Percentiles rank a stretch among this genome's conserved stretches.
phyloP scores from a whole-genome alignment of 2,329 filamentous ascomycete species.

The Sarocladium kiliense region DNA sequence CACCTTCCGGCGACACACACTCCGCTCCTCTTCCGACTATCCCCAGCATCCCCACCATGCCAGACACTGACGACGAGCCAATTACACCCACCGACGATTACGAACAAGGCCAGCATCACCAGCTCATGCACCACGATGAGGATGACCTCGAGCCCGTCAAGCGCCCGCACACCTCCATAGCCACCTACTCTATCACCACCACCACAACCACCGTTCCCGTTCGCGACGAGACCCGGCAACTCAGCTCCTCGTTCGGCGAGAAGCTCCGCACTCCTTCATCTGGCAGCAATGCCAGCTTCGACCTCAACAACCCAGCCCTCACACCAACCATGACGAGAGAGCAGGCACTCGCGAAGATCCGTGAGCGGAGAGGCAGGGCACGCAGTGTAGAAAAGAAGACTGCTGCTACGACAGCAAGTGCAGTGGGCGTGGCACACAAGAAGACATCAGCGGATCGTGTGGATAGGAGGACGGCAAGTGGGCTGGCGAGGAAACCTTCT shows the following conservation, averaged over 20 bases:
- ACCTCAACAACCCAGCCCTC: constrained; percentile 51
- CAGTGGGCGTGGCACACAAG: constrained; percentile 28
- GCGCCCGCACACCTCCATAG: constrained; percentile 41
- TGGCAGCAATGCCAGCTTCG: constrained; percentile 38
- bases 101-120: background rate
- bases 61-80: constrained; percentile 13
- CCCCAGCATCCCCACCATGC: constrained; percentile 35
- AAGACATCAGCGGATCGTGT: constrained; percentile 46
- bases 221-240: constrained; percentile 34
- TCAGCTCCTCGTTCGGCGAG: constrained; percentile 36
- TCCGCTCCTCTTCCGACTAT: constrained; percentile 31
- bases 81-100: constrained; percentile 10
- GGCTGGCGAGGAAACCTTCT: constrained; percentile 31
- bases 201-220: constrained; percentile 49
- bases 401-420: constrained; percentile 39
- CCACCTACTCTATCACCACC: constrained; percentile 42
- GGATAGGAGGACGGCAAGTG: constrained; percentile 43
- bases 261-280: constrained; percentile 40
- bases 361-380: constrained; percentile 65
- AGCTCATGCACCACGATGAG: background rate
- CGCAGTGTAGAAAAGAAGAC: constrained; percentile 61
- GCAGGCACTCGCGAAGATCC: constrained; percentile 69
- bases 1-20: constrained; percentile 37
- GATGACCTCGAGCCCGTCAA: constrained; percentile 15
- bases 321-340: constrained; percentile 66